Base-by-base conservation (phyloP, 148 eudicot genomes). In the Camellia lanceoleosa region DNA sequence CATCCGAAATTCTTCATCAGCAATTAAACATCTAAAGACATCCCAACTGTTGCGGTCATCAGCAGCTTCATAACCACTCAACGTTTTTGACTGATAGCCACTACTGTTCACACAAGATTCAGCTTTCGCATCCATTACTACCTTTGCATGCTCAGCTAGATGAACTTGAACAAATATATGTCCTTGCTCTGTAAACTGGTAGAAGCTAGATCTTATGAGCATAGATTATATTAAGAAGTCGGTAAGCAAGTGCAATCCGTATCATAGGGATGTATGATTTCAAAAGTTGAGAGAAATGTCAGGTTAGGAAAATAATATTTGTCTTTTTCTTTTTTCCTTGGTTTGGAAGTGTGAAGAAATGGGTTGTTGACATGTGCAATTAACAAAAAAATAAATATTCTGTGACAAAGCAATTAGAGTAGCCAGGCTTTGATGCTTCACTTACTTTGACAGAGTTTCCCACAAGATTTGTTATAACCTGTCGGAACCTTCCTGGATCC, bases 361-460 rank as follows among this genome's bases (percentile, higher is more conserved):
- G 46, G 63, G 55, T 13, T 54, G 15, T 11, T 55, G 7, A 18
- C 69, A 18, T 52, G 13, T 7, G 15, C 16, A 77, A 47, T 12
- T 43, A 18, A 76, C 20, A 13, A 41, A 30, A 13, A 16, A 16
- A 43, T 5, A 68, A 14, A 68, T 7, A 5, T 16, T 44, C 3
- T 10, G 4, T 7, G 41, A 42, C 47, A 49, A 38, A 23, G 20
- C 43, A 1, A 70, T 16, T 7, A 72, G 63, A 15, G 16, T 19
- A 76, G 49, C 18, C 71, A 56, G 18, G 46, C 12, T 54, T 60
- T 75, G 66, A 52, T 20, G 30, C 5, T 16, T 47, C 62, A 82
- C 94, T 85, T 80, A 91, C 94, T 87, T 91, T 91, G 80, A 91
- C 89, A 5, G 95, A 91, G 83, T 91, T 91, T 12, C 92, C 92